These are phyloP conservation scores for Lichina pygmaea DNA, from an alignment of 495 filamentous ascomycete species.

Conservation along the genomic window DNA sequence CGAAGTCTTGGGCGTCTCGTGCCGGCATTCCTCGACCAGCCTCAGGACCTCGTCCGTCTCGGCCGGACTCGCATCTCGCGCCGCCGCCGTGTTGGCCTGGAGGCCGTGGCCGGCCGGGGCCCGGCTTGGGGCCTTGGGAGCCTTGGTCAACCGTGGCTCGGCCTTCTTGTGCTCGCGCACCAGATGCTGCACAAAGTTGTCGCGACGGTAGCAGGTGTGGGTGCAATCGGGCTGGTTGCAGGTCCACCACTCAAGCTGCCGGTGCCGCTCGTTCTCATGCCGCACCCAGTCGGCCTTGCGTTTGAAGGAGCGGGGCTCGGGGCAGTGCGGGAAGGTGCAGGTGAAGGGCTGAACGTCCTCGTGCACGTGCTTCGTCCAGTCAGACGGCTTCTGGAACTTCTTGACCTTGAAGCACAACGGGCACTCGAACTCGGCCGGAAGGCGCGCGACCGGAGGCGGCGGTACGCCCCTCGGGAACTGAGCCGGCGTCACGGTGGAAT, in stretches of 20 bases:
- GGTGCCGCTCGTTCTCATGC: slow-evolving; percentile 82
- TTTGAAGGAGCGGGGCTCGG: slow-evolving; percentile 84
- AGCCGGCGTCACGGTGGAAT: slow-evolving; percentile 38
- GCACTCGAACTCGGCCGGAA: slow-evolving; percentile 85
- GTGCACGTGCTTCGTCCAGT: slow-evolving; percentile 95
- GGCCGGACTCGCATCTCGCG: slow-evolving; percentile 22
- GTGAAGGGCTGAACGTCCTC: slow-evolving; percentile 92
- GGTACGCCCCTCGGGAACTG: slow-evolving; percentile 64
- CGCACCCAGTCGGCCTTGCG: slow-evolving; percentile 94
- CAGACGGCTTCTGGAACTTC: slow-evolving; percentile 79
- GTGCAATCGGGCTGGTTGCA: slow-evolving; percentile 59
- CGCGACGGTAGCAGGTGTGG: slow-evolving; percentile 70
- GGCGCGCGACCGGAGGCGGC: slow-evolving; percentile 45
- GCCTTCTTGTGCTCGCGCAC: slow-evolving; percentile 77
- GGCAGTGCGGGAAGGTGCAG: slow-evolving; percentile 68
- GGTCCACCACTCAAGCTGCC: slow-evolving; percentile 80
- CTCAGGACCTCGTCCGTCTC: slow-evolving; percentile 38
- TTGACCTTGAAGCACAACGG: slow-evolving; percentile 74
- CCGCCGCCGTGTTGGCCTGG: slow-evolving; percentile 22
- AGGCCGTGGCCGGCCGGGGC: slow-evolving; percentile 9
- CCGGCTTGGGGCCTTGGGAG: slow-evolving; percentile 4
- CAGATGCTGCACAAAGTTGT: slow-evolving; percentile 90
- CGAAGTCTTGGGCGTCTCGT: slow-evolving; percentile 35
- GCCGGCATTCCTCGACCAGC: slow-evolving; percentile 55
- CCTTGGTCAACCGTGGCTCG: slow-evolving; percentile 38